Conservation (phyloP, 371 early-diverging fungal species). For the Mortierella sp. region DNA sequence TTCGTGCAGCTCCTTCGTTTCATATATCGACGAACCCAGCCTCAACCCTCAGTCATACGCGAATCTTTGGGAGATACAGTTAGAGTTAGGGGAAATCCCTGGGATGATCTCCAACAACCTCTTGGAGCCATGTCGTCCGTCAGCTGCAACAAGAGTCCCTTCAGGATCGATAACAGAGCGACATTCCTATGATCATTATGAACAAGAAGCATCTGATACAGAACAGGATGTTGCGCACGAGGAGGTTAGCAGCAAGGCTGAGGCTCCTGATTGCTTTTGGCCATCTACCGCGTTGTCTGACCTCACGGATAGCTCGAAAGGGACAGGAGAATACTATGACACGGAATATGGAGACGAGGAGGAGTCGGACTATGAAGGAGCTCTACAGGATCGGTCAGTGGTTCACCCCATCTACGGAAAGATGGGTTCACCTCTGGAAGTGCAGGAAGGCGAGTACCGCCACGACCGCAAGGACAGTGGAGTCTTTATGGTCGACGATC, state of each 20-base stretch:
- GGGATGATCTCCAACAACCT: constrained; percentile 39
- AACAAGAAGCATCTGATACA: background rate
- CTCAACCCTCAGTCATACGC: constrained; percentile 1
- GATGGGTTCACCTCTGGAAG: constrained; percentile 4
- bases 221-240: constrained; percentile 2
- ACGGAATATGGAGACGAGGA: constrained; percentile 2
- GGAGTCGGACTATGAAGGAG: constrained; percentile 4
- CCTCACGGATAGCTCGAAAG: background rate
- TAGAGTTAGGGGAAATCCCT: constrained; percentile 37
- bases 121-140: constrained; percentile 15
- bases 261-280: constrained; percentile 3
- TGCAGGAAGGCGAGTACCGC: constrained; percentile 6
- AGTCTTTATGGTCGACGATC: constrained; percentile 15
- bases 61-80: constrained; percentile 37
- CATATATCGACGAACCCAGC: constrained; percentile 1
- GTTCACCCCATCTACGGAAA: constrained; percentile 25
- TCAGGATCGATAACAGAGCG: background rate
- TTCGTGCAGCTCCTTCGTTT: background rate
- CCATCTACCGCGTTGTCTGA: background rate
- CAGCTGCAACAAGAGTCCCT: background rate
- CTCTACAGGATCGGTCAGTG: constrained; percentile 1
- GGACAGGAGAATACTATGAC: constrained; percentile 5
- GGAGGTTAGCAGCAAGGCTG: constrained; percentile 12
- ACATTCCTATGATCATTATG: background rate
- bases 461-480: constrained; percentile 40